These are phyloP conservation scores for Darksidea phi DNA, from an alignment of 495 filamentous ascomycete genomes.

Conservation along the genomic window DNA sequence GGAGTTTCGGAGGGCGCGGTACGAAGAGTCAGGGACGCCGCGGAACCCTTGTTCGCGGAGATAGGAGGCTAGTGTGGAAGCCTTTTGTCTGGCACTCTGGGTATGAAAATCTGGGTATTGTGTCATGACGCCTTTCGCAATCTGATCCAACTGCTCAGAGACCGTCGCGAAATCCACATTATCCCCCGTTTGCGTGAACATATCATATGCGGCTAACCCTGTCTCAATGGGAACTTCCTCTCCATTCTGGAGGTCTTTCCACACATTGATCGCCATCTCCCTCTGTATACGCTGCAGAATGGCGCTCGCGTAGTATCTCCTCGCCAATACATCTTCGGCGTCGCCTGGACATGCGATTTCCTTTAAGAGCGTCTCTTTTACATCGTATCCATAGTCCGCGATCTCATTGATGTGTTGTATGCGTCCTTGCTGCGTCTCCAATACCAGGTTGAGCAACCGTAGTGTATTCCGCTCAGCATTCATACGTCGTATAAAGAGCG, in stretches of 20 bases:
- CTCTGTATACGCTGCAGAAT: conserved; percentile 79
- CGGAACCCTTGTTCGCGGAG: conserved; percentile 64
- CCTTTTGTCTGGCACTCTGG: conserved; percentile 62
- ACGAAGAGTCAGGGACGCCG: conserved; percentile 65
- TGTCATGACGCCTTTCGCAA: conserved; percentile 55
- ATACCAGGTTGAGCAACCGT: conserved; percentile 64
- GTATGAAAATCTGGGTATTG: conserved; percentile 52
- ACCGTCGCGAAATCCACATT: conserved; percentile 75
- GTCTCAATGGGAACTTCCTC: conserved; percentile 64
- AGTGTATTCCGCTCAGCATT: conserved; percentile 55
- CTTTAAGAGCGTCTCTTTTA: conserved; percentile 75
- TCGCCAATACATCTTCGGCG: conserved; percentile 72
- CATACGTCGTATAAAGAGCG: conserved; percentile 62
- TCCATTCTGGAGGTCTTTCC: conserved; percentile 57
- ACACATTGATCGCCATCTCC: conserved; percentile 71
- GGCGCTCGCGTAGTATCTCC: conserved; percentile 76
- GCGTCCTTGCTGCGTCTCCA: conserved; percentile 65
- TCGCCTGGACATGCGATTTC: conserved; percentile 60
- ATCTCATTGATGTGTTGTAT: conserved; percentile 68
- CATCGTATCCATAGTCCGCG: conserved; percentile 74
- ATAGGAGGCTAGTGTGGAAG: conserved; percentile 64
- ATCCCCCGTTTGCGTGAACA: conserved; percentile 74
- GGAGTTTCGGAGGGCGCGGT: conserved; percentile 78
- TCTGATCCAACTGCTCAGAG: conserved; percentile 57
- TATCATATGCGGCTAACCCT: conserved; percentile 77